Evolutionary conservation across 768 basidiomycete species (phyloP), one percentile per base, ranked within the genome.

Genomic region (Stropharia rugosoannulata): DNA sequence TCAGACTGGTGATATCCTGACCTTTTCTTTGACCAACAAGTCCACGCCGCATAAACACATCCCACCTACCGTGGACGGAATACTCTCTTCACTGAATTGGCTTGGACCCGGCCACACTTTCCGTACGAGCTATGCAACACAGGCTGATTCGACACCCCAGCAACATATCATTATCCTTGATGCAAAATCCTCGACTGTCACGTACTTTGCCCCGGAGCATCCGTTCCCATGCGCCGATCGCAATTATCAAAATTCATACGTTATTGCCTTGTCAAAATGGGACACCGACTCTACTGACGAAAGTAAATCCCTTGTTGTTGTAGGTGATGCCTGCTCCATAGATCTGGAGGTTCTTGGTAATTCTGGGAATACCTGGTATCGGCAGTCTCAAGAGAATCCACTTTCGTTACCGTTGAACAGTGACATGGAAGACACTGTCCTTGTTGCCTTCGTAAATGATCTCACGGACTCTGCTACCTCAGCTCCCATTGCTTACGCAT

Each of bases 371-470:
- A 68, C 73, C 54, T 83, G 81, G 81, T 75, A 74, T 62, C 76
- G 80, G 48, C 75, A 79, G 49, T 77, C 74, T 1, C 76, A 76
- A 59, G 80, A 82, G 49, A 80, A 78, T 53, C 79, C 75, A 8
- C 74, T 89, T 2, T 78, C 80, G 18, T 72, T 92, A 19, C 90
- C 91, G 1, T 69, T 92, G 35, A 86, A 88, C 58, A 80, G 81
- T 51, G 80, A 85, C 39, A 76, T 80, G 69, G 81, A 87, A 22
- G 91, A 93, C 64, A 90, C 89, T 3, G 72, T 84, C 13, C 73
- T 90, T 3, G 63, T 90, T 15, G 82, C 81, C 5, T 73, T 93
- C 39, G 84, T 82, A 40, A 66, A 82, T 5, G 90, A 93, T 65
- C 65, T 92, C 49, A 89, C 88, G 13, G 78, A 79, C 55, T 59